Base-by-base conservation (phyloP, 371 early-diverging fungal genomes). In the Lichtheimia ornata region DNA sequence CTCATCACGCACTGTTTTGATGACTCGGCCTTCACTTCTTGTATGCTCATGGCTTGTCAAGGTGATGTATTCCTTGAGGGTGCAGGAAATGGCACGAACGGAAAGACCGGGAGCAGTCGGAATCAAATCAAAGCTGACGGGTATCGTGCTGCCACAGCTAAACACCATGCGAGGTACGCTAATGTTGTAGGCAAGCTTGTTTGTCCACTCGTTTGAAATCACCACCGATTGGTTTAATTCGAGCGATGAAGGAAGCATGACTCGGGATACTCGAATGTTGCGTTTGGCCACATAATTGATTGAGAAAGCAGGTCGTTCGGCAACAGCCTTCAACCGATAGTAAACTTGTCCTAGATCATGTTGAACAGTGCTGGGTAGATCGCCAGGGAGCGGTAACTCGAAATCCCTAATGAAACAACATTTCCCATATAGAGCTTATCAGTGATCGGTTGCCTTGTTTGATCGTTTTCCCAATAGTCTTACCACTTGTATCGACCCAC, bases 321-420 rank as follows among this genome's bases (percentile, higher is more conserved):
- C 81, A 5, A 67, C 63, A 4, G 81, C 81, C 35, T 74, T 77
- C 17, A 81, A 56, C 22, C 68, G 59, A 45, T 81, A 81, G 47
- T 60, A 62, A 0, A 81, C 73, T 59, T 70, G 61, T 1, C 76
- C 81, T 2, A 70, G 30, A 14, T 77, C 72, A 62, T 77, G 72
- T 12, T 72, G 64, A 12, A 83, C 65, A 0, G 71, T 70, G 47
- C 73, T 77, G 3, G 84, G 81, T 22, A 77, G 55, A 70, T 81
- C 72, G 40, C 84, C 84, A n/a, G 81, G 79, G 20, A 83, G 53
- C 14, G 78, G 75, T 14, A 81, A 55, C 62, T 81, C 81, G 67
- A 83, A 83, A 56, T 77, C 76, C 75, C 80, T 79, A 41, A 20
- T 40, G 22, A 14, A 22, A n/a, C 25, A 15, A 27, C 20, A 52